Percentiles rank a stretch among this genome's conserved stretches.
phyloP scores from a whole-genome alignment of 1,284 basidiomycete species.

The Pyrrhoderma lamaoense region DNA sequence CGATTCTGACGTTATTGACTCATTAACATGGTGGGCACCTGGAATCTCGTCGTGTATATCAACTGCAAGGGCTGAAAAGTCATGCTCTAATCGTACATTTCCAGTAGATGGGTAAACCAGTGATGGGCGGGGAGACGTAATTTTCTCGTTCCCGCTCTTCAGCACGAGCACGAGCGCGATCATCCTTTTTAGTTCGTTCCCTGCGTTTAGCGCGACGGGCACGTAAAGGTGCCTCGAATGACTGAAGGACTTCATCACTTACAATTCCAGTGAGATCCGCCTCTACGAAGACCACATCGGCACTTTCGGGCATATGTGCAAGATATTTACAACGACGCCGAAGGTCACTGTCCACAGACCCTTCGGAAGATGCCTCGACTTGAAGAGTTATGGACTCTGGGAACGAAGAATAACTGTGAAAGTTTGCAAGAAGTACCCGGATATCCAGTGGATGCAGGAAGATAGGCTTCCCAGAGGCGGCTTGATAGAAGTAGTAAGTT shows the following conservation, averaged over 20 bases:
- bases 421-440: conserved; percentile 85
- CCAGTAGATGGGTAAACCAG: conserved; percentile 4
- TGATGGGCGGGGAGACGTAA: conserved; percentile 23
- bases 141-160: conserved; percentile 67
- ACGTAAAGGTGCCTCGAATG: conserved; percentile 75
- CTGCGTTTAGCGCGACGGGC: conserved; percentile 67
- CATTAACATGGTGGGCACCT: conserved; percentile 20
- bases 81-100: no score
- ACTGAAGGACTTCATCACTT: conserved; percentile 60
- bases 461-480: conserved; percentile 83
- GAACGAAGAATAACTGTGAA: conserved; percentile 76
- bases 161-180: conserved; percentile 69
- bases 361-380: conserved; percentile 72
- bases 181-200: conserved; percentile 77
- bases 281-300: conserved; percentile 93
- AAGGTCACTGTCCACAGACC: conserved; percentile 84
- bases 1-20: neutral
- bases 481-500: conserved; percentile 94
- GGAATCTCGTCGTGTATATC: conserved; percentile 24
- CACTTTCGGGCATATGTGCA: conserved; percentile 83
- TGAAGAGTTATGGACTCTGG: conserved; percentile 76
- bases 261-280: conserved; percentile 77
- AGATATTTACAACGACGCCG: conserved; percentile 95
- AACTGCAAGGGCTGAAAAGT: no score
- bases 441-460: conserved; percentile 96